Evolutionary conservation across 441 rosid species (phyloP), one percentile per base, ranked within the genome.

Genomic region (Bruguiera hainesii): DNA sequence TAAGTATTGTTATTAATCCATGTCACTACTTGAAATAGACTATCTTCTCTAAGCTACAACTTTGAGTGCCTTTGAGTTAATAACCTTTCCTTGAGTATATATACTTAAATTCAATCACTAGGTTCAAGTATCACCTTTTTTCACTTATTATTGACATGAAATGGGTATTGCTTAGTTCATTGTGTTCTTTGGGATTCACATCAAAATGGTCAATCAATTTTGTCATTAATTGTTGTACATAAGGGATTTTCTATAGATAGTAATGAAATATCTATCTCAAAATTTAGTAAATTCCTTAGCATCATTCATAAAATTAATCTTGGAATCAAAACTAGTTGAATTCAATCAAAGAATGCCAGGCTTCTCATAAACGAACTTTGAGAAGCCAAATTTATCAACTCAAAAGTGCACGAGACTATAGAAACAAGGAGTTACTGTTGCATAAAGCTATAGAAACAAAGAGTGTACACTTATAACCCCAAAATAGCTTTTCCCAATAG

Each of bases 401-500:
- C 64, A 25, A 70, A 26, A 3, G 16, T 9, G 10, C 35, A n/a
- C 39, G 62, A 60, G 25, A 31, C 7, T 6, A 2, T 39, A 37
- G 63, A 20, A 60, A 60, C 61, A 29, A 48, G 51, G 53, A 75
- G 78, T 81, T 25, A 25, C 26, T 25, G 1, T 25, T 25, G 1
- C 26, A 25, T 1, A 65, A 60, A 19, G 39, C 7, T 6, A 2
- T 39, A 37, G 65, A 20, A 60, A 60, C 58, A 29, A 48, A 48
- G 49, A 75, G 78, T 81, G 25, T 81, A 76, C 55, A 2, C 75
- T 49, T 5, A 28, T 21, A 53, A 69, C 33, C 82, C 74, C 2
- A 56, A 72, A 53, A 78, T 70, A 57, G 64, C 31, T 64, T 76
- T 74, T 9, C 79, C 82, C 3, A 19, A 73, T 25, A 77, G 74